Conservation (phyloP, 495 filamentous ascomycete species). For the Pyrenula aspistea region DNA sequence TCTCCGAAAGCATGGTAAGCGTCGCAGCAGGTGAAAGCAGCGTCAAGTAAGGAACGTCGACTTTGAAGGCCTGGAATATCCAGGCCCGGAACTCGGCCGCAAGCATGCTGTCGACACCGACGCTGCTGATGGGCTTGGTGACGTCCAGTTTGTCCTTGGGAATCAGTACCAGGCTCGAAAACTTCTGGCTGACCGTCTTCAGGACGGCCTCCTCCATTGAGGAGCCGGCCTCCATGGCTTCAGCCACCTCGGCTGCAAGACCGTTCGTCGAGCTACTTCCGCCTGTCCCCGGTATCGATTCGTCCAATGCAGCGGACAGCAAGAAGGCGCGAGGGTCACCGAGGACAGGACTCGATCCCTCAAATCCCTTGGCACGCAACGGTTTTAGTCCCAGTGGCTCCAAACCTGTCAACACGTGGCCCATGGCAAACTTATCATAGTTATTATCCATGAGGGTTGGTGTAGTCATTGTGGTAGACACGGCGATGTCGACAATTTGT, state of each 20-base stretch:
- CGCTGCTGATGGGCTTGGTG: conserved; percentile 30
- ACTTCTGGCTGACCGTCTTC: conserved; percentile 30
- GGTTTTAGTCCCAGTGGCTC: conserved; percentile 8
- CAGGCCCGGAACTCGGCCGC: conserved; percentile 42
- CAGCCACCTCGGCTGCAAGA: conserved; percentile 4
- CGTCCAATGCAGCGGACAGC: conserved; percentile 5
- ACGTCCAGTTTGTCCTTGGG: conserved; percentile 36
- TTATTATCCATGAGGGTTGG: conserved; percentile 3
- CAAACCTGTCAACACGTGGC: conserved; percentile 14
- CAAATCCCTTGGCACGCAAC: conserved; percentile 13
- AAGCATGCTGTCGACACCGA: conserved; percentile 40
- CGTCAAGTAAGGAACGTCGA: conserved; percentile 37
- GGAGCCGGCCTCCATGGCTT: neutral
- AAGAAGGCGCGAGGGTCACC: conserved; percentile 12
- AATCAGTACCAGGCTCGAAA: conserved; percentile 37
- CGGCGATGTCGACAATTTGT: conserved; percentile 15
- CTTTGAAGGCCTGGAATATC: conserved; percentile 35
- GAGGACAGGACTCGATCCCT: conserved; percentile 7
- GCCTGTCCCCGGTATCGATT: conserved; percentile 4
- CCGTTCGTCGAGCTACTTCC: conserved; percentile 3
- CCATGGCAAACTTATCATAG: neutral
- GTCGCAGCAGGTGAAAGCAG: no score
- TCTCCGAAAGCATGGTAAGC: no score
- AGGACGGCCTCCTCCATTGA: conserved; percentile 17
- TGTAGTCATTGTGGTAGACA: neutral